A percentile compares a stretch with the other conserved stretches of the same genome.
Evolutionary conservation across 2,329 filamentous ascomycete genomes (phyloP).

Genomic region (Aspergillus sp.): DNA sequence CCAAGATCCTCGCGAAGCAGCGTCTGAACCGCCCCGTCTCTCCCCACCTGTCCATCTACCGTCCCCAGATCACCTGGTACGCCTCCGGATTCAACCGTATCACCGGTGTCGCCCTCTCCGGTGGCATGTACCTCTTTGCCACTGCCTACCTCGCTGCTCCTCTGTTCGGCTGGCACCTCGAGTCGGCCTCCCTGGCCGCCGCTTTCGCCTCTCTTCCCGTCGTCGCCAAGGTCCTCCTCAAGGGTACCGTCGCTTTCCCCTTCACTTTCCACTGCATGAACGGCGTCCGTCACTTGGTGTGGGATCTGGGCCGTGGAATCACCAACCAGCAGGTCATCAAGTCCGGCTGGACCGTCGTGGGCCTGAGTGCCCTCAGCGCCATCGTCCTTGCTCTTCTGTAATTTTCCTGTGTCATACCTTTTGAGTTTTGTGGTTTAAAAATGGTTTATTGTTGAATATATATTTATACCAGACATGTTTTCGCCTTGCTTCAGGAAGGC

Average conservation of each 20-base stretch:
- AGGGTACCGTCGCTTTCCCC: conserved; percentile 59
- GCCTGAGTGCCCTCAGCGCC: conserved; percentile 52
- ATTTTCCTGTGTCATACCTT: conserved; percentile 32
- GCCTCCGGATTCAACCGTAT: conserved; percentile 75
- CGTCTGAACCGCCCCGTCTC: conserved; percentile 77
- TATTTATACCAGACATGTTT: conserved; percentile 17
- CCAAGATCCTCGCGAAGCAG: conserved; percentile 71
- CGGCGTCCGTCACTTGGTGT: conserved; percentile 69
- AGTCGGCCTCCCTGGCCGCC: conserved; percentile 62
- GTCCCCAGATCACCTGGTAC: conserved; percentile 82
- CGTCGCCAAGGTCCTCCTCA: conserved; percentile 58
- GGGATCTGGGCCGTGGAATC: conserved; percentile 65
- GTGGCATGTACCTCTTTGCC: conserved; percentile 75
- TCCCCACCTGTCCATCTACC: conserved; percentile 85
- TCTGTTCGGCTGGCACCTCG: conserved; percentile 68
- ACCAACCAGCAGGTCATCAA: conserved; percentile 64
- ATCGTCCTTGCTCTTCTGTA: conserved; percentile 48
- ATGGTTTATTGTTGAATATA: conserved; percentile 23
- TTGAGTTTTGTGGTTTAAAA: conserved; percentile 30
- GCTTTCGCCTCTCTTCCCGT: conserved; percentile 63
- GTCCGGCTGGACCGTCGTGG: conserved; percentile 65
- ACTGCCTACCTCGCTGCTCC: conserved; percentile 79
- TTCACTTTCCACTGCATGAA: conserved; percentile 70
- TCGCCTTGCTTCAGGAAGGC: too few species aligned
- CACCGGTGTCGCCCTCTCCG: conserved; percentile 72